A percentile compares a stretch with the other conserved stretches of the same genome.
Conservation (phyloP, 257 asterid species). For the Hygrophila difformis region DNA sequence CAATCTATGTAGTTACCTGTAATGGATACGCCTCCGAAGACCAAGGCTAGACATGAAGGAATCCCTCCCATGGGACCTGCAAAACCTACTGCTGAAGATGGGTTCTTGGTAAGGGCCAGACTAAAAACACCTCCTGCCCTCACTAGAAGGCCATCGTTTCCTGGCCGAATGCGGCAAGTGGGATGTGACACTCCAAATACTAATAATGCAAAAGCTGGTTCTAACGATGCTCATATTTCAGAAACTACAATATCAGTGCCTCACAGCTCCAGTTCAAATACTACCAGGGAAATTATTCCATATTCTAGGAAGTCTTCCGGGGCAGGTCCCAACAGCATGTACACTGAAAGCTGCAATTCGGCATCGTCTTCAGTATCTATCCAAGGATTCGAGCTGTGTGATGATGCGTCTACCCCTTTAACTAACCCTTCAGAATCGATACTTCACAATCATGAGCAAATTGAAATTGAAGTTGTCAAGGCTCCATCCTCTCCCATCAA, state of each 20-base stretch:
- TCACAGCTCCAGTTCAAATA: no score
- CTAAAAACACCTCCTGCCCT: conserved; percentile 58
- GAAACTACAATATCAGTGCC: conserved; percentile 27
- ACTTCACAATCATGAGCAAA: conserved; percentile 29
- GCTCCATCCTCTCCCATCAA: conserved; percentile 33
- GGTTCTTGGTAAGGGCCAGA: conserved; percentile 36
- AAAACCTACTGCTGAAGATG: conserved; percentile 48
- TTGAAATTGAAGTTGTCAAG: conserved; percentile 21
- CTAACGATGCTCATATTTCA: conserved; percentile 27
- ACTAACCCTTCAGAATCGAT: conserved; percentile 26
- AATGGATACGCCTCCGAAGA: conserved; percentile 58
- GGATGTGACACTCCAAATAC: conserved; percentile 34
- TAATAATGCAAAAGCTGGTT: conserved; percentile 21
- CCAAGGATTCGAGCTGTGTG: conserved; percentile 69
- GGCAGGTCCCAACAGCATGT: conserved; percentile 38
- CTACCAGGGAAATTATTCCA: conserved; percentile 29
- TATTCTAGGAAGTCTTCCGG: conserved; percentile 29
- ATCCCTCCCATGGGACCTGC: conserved; percentile 40
- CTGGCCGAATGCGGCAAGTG: conserved; percentile 37
- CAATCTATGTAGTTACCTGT: conserved; percentile 41
- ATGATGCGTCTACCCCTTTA: conserved; percentile 43
- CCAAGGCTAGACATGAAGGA: conserved; percentile 55
- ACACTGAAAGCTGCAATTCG: conserved; percentile 64
- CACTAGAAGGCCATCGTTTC: conserved; percentile 40
- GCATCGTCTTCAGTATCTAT: conserved; percentile 67